Evolutionary conservation across 2,329 filamentous ascomycete species (phyloP), one percentile per base, ranked within the genome.

Genomic region (Fusarium oligoseptatum): DNA sequence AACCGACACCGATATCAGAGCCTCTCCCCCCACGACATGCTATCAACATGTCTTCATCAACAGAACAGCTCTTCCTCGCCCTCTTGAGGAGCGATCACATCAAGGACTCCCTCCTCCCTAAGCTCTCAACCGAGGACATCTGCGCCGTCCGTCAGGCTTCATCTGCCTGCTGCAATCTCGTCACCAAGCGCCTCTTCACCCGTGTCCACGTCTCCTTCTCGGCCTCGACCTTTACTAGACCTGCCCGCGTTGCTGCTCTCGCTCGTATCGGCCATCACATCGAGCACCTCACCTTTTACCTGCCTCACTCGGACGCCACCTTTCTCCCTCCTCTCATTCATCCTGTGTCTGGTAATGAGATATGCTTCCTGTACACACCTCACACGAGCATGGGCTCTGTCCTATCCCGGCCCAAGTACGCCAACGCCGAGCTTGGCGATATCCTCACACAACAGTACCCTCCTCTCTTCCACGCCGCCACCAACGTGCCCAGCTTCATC

Each of bases 281-380:
- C 78, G 91, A 94, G 83, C 92, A 92, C 68, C 87, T 97, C 64
- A 93, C 90, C 67, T 97, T 98, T 84, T 88, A 88, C 80, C 89
- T 97, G 76, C 89, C 94, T 32, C 94, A 97, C 83, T 91, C 90
- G 7, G 85, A 90, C n/a, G 90, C 93, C 63, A 97, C 94, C 48
- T 95, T 95, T 80, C 87, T 97, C 10, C 93, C 95, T 17, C 95
- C 95, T n/a, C 88, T 98, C 55, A 88, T 97, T 43, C 92, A 97
- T 80, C 93, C 94, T 4, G 82, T 88, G 72, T 95, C 92, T 11
- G 94, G 95, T 50, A 90, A 91, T 72, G 94, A 97, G 85, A 90
- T 94, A 79, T 90, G 87, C 77, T 97, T 97, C 82, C 85, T 95
- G 58, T 97, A 97, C 84, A 93, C 91, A 66, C 95, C 95, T 17